These are phyloP conservation scores for Sarcomyxa edulis DNA, from an alignment of 768 basidiomycete species.

Conservation along the genomic window DNA sequence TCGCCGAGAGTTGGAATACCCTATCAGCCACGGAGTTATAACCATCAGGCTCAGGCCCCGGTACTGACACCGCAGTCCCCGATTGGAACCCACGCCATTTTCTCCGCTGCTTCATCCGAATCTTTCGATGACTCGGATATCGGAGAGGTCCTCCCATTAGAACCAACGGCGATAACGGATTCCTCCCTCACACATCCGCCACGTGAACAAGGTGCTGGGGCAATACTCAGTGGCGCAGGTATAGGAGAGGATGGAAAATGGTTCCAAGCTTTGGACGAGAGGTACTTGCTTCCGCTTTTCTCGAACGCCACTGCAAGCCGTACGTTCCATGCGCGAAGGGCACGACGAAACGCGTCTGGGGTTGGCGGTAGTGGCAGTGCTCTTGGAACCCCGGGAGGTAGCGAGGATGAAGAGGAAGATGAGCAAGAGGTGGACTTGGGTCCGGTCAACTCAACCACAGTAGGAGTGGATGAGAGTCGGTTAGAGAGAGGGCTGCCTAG, in stretches of 20 bases:
- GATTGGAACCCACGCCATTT: slow-evolving; percentile 30
- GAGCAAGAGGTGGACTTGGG: slow-evolving; percentile 42
- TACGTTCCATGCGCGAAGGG: slow-evolving; percentile 76
- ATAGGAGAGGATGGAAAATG: slow-evolving; percentile 78
- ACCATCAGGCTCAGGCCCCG: slow-evolving; percentile 45
- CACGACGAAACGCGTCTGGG: slow-evolving; percentile 39
- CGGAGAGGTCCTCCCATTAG: slow-evolving; percentile 75
- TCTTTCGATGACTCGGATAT: slow-evolving; percentile 64
- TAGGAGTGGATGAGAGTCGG: slow-evolving; percentile 41
- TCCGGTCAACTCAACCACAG: slow-evolving; percentile 10
- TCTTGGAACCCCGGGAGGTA: slow-evolving; percentile 32
- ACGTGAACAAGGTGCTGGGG: slow-evolving; percentile 10
- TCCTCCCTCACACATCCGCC: slow-evolving; percentile 12
- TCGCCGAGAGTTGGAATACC: slow-evolving; percentile 49
- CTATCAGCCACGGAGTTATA: slow-evolving; percentile 49
- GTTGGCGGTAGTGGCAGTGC: slow-evolving; percentile 30
- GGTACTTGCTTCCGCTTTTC: slow-evolving; percentile 89
- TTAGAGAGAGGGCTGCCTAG: slow-evolving; percentile 60
- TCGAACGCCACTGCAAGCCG: slow-evolving; percentile 88
- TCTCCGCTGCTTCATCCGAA: slow-evolving; percentile 73
- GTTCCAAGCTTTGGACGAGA: slow-evolving; percentile 94
- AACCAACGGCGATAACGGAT: slow-evolving; percentile 34
- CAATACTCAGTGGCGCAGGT: slow-evolving; percentile 1
- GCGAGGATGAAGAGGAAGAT: slow-evolving; percentile 30
- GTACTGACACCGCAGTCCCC: slow-evolving; percentile 14